Evolutionary conservation across 2,329 filamentous ascomycete genomes (phyloP).

Genomic region (Hymenoscyphus infarciens): DNA sequence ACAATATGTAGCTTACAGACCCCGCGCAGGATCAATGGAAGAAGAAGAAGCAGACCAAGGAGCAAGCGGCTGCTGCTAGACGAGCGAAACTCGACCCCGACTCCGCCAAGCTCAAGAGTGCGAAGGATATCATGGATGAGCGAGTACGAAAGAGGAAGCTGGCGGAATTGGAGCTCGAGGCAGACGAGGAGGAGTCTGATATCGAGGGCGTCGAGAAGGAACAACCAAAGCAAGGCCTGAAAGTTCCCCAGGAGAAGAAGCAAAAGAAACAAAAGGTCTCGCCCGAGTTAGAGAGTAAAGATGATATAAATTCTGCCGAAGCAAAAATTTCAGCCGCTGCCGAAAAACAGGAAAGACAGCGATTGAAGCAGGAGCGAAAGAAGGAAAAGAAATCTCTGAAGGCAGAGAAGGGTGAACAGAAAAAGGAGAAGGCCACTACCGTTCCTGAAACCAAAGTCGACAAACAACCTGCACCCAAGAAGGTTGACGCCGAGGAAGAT

Average conservation of each 20-base stretch:
- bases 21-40: conserved; percentile 78
- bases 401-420: conserved; percentile 41
- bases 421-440: conserved; percentile 31
- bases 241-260: conserved; percentile 40
- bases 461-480: conserved; percentile 1
- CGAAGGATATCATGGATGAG: conserved; percentile 91
- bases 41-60: conserved; percentile 92
- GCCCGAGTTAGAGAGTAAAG: conserved; percentile 26
- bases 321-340: conserved; percentile 33
- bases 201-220: conserved; percentile 55
- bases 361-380: conserved; percentile 35
- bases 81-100: conserved; percentile 88
- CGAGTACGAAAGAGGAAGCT: conserved; percentile 77
- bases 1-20: conserved; percentile 18
- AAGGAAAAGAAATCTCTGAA: conserved; percentile 41
- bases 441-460: conserved; percentile 9
- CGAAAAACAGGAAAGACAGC: conserved; percentile 26
- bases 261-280: conserved; percentile 54
- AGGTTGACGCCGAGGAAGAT: conserved; percentile 25
- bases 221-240: conserved; percentile 62
- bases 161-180: conserved; percentile 61
- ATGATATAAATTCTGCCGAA: conserved; percentile 37
- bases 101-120: conserved; percentile 68
- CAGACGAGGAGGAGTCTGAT: conserved; percentile 42
- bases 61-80: conserved; percentile 77